Conservation (phyloP, 1,284 basidiomycete species). For the Naganishia cerealis region DNA sequence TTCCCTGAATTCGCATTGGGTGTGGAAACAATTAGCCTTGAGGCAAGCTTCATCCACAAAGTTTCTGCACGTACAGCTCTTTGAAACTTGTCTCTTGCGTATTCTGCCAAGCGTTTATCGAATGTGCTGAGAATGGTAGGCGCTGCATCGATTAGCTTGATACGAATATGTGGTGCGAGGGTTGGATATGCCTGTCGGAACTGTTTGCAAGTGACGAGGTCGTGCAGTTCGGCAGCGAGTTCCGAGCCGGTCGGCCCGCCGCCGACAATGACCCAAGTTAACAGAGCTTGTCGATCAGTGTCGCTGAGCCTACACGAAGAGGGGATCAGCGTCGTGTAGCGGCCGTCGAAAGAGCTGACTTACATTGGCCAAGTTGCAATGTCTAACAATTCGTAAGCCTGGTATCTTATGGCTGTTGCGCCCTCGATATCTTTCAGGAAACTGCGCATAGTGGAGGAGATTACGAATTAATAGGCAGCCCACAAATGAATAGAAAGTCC, state of each 20-base stretch:
- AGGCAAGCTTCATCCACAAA: not conserved
- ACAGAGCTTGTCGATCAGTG: slow-evolving; percentile 64
- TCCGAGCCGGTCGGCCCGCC: slow-evolving; percentile 66
- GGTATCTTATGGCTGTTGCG: slow-evolving; percentile 72
- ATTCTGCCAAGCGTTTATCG: slow-evolving; percentile 61
- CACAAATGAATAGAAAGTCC: too few relatives aligned
- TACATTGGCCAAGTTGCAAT: slow-evolving; percentile 35
- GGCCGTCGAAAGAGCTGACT: slow-evolving; percentile 69
- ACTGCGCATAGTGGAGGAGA: slow-evolving; percentile 46
- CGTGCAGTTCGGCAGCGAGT: slow-evolving; percentile 80
- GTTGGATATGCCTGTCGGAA: slow-evolving; percentile 60
- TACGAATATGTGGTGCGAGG: slow-evolving; percentile 65
- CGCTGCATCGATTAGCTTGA: slow-evolving; percentile 76
- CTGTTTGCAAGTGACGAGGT: slow-evolving; percentile 56
- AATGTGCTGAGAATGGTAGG: slow-evolving; percentile 78
- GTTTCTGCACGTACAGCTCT: slow-evolving; percentile 21
- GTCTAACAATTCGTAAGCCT: slow-evolving; percentile 42
- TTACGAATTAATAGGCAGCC: not conserved
- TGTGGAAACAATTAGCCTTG: not conserved
- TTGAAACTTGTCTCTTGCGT: slow-evolving; percentile 32
- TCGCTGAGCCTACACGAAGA: slow-evolving; percentile 66
- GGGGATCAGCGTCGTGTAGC: too few relatives aligned
- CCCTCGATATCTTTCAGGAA: slow-evolving; percentile 82
- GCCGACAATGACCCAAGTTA: slow-evolving; percentile 79
- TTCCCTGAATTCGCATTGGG: slow-evolving; percentile 6